Evolutionary conservation across 441 rosid species (phyloP), one percentile per base, ranked within the genome.

Genomic region (Syzygium syzygioides): DNA sequence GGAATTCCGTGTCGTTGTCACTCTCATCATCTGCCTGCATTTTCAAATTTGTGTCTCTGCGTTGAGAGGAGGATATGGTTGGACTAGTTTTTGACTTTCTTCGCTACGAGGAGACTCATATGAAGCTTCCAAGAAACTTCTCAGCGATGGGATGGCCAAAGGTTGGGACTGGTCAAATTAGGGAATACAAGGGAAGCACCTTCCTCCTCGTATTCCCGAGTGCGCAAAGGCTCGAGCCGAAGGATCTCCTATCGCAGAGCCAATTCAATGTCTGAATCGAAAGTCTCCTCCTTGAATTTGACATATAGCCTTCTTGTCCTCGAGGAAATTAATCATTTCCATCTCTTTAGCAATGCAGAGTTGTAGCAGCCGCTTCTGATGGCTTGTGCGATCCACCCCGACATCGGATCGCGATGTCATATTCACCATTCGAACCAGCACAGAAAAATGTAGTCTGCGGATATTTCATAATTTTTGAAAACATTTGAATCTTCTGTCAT

Each of bases 131-230:
- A 62, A n/a, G 34, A 62, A 62, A 3, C n/a, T 62, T n/a, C 68
- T n/a, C 0, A n/a, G 4, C 1, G 68, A 62, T 62, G 68, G 34
- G 68, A 62, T 8, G 15, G 8, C 1, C 30, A 26, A 12, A 59
- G 28, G 30, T 59, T 14, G 0, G 4, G 64, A 59, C 0, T 28
- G 14, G 14, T n/a, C 6, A 60, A 1, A 0, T n/a, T 6, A 0
- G 32, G 2, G 32, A 60, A 60, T 14, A 30, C 4, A n/a, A 8
- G 68, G 18, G 18, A 6, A 14, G 34, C 10, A n/a, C 2, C 34
- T 62, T 62, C 68, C 68, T 0, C 19, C 4, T 3, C 1, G 68
- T 2, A 0, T 62, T 62, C 32, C 4, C 12, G 18, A n/a, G 4
- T 62, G 37, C 1, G 3, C 37, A 14, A 62, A n/a, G 71, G 71